phyloP scores from a whole-genome alignment of 768 basidiomycete species.

The Gymnopilus junonius region DNA sequence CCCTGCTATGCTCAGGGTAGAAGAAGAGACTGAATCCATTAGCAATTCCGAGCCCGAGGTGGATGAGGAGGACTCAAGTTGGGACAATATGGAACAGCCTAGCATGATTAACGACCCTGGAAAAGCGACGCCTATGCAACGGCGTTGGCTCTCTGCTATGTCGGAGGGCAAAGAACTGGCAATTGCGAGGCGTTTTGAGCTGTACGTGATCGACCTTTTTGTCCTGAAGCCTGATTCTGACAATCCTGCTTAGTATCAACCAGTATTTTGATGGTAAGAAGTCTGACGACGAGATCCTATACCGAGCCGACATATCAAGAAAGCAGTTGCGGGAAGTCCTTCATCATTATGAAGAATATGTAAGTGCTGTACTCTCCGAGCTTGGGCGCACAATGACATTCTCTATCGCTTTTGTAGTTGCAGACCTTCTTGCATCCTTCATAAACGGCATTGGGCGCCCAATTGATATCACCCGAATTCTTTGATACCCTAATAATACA shows the following conservation, averaged over 20 bases:
- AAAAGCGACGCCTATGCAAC: constrained; percentile 76
- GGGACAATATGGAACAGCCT: constrained; percentile 56
- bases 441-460: constrained; percentile 19
- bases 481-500: constrained; percentile 1
- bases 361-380: constrained; percentile 41
- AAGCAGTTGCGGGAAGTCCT: constrained; percentile 85
- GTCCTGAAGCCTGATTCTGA: not conserved
- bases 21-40: constrained; percentile 18
- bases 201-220: constrained; percentile 50
- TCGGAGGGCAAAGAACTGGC: constrained; percentile 76
- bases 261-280: constrained; percentile 94
- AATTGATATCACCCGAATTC: not conserved
- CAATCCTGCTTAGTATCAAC: constrained; percentile 63
- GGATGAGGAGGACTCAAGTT: constrained; percentile 42
- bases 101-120: constrained; percentile 86
- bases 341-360: constrained; percentile 87
- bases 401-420: constrained; percentile 32
- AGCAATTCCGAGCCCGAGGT: constrained; percentile 23
- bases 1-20: constrained; percentile 23
- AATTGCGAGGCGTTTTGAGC: constrained; percentile 75
- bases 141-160: constrained; percentile 91
- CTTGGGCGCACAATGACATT: not conserved
- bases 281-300: constrained; percentile 94
- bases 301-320: constrained; percentile 81
- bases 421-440: constrained; percentile 59